A percentile compares a stretch with the other conserved stretches of the same genome.
These are phyloP conservation scores for Thoreauomyces humboldtii DNA, from an alignment of 192 early-diverging fungal genomes.

Conservation along the genomic window DNA sequence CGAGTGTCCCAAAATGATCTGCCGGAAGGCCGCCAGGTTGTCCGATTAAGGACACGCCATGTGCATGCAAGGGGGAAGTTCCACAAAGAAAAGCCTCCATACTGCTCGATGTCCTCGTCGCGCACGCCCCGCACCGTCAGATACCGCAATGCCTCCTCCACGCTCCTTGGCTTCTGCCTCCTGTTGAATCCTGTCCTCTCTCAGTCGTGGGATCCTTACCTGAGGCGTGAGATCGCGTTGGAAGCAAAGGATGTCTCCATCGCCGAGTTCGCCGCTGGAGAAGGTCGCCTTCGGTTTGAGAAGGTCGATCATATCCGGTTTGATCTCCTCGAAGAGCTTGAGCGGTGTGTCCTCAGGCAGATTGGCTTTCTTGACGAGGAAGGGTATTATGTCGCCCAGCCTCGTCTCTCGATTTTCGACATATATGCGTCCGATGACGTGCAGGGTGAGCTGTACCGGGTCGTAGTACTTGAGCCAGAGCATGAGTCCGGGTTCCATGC, in stretches of 20 bases:
- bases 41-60: too few species aligned
- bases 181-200: conserved; percentile 58
- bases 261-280: conserved; percentile 75
- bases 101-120: conserved; percentile 63
- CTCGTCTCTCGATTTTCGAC: conserved; percentile 33
- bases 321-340: conserved; percentile 82
- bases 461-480: conserved; percentile 89
- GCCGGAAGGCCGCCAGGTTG: too few species aligned
- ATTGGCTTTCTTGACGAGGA: conserved; percentile 50
- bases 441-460: conserved; percentile 54
- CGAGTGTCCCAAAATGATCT: too few species aligned
- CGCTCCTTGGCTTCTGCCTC: conserved; percentile 66
- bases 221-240: conserved; percentile 44
- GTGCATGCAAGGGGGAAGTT: too few species aligned
- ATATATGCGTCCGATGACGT: conserved; percentile 39
- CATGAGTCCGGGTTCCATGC: conserved; percentile 26
- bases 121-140: conserved; percentile 63
- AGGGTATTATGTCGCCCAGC: conserved; percentile 61
- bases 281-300: conserved; percentile 69
- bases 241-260: conserved; percentile 91
- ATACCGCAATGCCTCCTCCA: conserved; percentile 67
- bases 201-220: too few species aligned
- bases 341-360: conserved; percentile 60
- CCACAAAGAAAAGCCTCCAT: conserved; percentile 85
- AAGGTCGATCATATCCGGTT: conserved; percentile 85